phyloP scores from a whole-genome alignment of 1,139 yeast genomes.

The Kurtzmaniella quercitrusa region DNA sequence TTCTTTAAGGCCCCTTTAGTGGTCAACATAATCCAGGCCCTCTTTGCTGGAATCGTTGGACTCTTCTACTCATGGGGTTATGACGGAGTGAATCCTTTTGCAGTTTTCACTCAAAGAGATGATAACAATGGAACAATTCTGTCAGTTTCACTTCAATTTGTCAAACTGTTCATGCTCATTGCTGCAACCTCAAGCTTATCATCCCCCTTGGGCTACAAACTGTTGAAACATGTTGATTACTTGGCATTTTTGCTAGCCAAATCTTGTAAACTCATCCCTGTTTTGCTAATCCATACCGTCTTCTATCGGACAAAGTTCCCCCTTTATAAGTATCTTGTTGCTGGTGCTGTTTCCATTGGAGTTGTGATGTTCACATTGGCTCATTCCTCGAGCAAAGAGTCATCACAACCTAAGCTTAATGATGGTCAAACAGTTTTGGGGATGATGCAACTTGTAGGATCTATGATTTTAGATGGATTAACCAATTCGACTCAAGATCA shows the following conservation, averaged over 20 bases:
- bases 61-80: slow-evolving; percentile 47
- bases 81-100: slow-evolving; percentile 24
- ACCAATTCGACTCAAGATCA: slow-evolving; percentile 93
- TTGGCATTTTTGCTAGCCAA: slow-evolving; percentile 82
- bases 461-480: slow-evolving; percentile 82
- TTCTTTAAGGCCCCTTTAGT: slow-evolving; percentile 73
- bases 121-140: slow-evolving; percentile 6
- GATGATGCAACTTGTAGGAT: slow-evolving; percentile 49
- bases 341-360: slow-evolving; percentile 70
- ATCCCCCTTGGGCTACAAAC: slow-evolving; percentile 72
- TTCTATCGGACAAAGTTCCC: slow-evolving; percentile 74
- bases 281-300: slow-evolving; percentile 76
- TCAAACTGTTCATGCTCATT: slow-evolving; percentile 51
- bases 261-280: slow-evolving; percentile 91
- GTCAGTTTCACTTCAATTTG: slow-evolving; percentile 17
- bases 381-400: slow-evolving; percentile 16
- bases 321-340: slow-evolving; percentile 71
- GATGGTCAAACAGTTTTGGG: slow-evolving; percentile 54
- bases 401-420: slow-evolving; percentile 20
- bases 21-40: slow-evolving; percentile 69
- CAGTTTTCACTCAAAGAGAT: slow-evolving; percentile 24
- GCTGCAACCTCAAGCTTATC: slow-evolving; percentile 79
- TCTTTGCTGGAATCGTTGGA: slow-evolving; percentile 70
- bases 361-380: slow-evolving; percentile 72
- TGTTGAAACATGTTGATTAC: slow-evolving; percentile 81